Base-by-base conservation (phyloP, 352 stramenopile species). In the Phytophthora multivora region DNA sequence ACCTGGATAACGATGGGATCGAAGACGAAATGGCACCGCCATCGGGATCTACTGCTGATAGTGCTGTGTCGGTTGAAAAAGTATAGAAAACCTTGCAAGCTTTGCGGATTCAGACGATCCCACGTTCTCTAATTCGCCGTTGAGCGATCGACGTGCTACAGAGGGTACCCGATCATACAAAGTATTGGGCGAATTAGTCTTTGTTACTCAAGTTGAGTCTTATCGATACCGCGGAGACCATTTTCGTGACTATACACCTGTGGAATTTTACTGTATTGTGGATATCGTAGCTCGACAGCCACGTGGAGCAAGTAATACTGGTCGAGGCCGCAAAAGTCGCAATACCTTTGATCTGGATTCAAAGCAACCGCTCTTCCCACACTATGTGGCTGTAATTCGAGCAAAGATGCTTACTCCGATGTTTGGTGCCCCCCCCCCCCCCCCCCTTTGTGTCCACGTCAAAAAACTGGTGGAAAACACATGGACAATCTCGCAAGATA, bases 201-300 rank as follows among this genome's bases (percentile, higher is more conserved):
- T 54, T 41, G 19, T 54, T 5, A 45, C 31, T 35, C 31, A 54
- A 45, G 36, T 56, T 0, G 49, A 56, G 21, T 46, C 49, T 2
- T 47, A 56, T 18, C 10, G 16, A 16, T 39, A 38, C 10, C 33
- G 48, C 5, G 48, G 49, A 15, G 15, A 4, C 0, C 21, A 26
- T 36, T 47, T 54, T 56, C 1, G 4, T 3, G 49, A 56, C 13
- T 56, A 56, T 38, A 16, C 49, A 10, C 35, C 33, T 2, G 9
- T 28, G 3, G 35, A 47, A 26, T 56, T 56, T 26, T 16, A 3
- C 7, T 36, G 12, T 2, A 47, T 56, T 33, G 35, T 47, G 11
- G 35, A 56, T 19, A 46, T 56, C 33, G 9, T 46, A n/a, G 3
- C 39, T 46, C 39, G 39, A 4, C 39, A 46, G 30, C 5, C 18